These are phyloP conservation scores for Geopyxis carbonaria DNA, from an alignment of 495 filamentous ascomycete genomes.

Conservation along the genomic window DNA sequence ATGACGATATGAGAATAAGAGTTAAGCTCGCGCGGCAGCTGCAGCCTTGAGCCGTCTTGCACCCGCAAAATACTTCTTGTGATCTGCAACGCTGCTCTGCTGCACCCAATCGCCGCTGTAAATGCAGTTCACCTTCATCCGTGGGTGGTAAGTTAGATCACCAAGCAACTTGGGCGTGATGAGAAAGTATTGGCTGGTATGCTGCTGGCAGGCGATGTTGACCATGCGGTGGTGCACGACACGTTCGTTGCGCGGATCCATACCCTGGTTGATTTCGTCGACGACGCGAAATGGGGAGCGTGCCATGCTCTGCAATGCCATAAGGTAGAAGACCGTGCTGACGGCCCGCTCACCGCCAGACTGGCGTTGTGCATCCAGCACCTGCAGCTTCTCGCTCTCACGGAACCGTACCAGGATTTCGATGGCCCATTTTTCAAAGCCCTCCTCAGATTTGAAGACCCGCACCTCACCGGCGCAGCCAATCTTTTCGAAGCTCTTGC, in stretches of 20 bases:
- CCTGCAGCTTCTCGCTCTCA: slow-evolving; percentile 64
- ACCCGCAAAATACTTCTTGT: too few relatives aligned
- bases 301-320: slow-evolving; percentile 88
- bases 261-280: slow-evolving; percentile 98
- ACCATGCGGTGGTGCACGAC: slow-evolving; percentile 96
- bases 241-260: slow-evolving; percentile 95
- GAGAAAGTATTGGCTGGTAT: slow-evolving; percentile 68
- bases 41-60: too few relatives aligned
- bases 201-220: slow-evolving; percentile 68
- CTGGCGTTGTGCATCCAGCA: slow-evolving; percentile 79
- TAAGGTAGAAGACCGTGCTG: slow-evolving; percentile 97
- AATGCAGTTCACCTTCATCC: slow-evolving; percentile 89
- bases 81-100: too few relatives aligned
- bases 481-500: slow-evolving; percentile 79
- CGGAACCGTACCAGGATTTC: slow-evolving; percentile 90
- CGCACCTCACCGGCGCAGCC: slow-evolving; percentile 86
- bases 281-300: slow-evolving; percentile 97
- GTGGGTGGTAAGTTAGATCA: slow-evolving; percentile 64
- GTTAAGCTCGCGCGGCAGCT: too few relatives aligned
- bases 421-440: slow-evolving; percentile 84
- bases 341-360: slow-evolving; percentile 93
- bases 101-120: slow-evolving; percentile 84
- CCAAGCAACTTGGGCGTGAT: slow-evolving; percentile 95
- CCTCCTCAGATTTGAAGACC: slow-evolving; percentile 61
- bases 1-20: too few relatives aligned